Conservation (phyloP, 148 eudicot genomes). For the Rhododendron simsii region DNA sequence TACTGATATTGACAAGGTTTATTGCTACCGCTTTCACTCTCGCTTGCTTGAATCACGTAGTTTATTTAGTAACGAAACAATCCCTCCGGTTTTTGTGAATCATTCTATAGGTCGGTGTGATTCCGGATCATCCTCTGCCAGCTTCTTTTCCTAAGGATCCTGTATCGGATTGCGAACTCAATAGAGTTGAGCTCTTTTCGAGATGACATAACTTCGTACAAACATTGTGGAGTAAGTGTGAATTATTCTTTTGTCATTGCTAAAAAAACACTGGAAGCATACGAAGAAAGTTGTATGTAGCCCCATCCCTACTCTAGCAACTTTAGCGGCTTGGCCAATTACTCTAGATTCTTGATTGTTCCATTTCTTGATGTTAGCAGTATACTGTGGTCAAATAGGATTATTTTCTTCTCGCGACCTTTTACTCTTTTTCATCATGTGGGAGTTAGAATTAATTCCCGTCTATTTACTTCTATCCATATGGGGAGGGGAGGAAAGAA, state of each 20-base stretch:
- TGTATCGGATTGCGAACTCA: constrained; percentile 59
- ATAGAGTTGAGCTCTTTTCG: constrained; percentile 53
- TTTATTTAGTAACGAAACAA: background rate
- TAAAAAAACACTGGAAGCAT: background rate
- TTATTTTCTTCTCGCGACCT: no score
- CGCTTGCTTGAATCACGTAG: background rate
- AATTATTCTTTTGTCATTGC: constrained; percentile 3
- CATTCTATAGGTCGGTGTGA: constrained; percentile 67
- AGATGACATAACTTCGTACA: constrained; percentile 24
- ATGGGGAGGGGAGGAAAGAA: no score
- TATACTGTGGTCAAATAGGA: no score
- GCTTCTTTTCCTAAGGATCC: constrained; percentile 87
- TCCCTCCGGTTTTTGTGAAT: background rate
- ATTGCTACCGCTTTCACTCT: background rate
- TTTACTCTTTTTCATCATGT: no score
- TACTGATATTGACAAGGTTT: constrained; percentile 90
- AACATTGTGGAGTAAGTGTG: background rate
- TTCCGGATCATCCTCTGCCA: constrained; percentile 90
- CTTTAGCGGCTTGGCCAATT: no score
- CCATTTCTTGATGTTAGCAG: no score
- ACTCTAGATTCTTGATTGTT: no score
- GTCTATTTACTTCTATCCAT: no score
- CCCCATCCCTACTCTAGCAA: no score
- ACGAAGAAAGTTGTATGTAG: background rate
- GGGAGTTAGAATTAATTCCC: no score